Evolutionary conservation across 2,329 filamentous ascomycete genomes (phyloP), one percentile per base, ranked within the genome.

Genomic region (Xylaria sp.): DNA sequence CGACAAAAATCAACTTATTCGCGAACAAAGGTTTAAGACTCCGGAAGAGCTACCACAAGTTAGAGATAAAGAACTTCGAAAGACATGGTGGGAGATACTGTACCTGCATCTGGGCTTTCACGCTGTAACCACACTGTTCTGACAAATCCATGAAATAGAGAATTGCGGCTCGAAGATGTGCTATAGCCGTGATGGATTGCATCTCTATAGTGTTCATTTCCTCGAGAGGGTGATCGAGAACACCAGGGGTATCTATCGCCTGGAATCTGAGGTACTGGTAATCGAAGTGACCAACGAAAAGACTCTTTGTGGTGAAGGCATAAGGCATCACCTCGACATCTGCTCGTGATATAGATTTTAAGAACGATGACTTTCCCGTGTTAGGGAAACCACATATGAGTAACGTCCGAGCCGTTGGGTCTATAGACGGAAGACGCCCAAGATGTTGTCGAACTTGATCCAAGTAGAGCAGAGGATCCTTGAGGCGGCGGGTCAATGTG

Each of bases 161-260:
- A 73, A 99, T 97, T 66, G 95, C 95, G 51, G 94, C 97, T 76
- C 95, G 90, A 79, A 99, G 86, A 85, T 99, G 97, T 61, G 96
- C 96, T 83, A 99, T 97, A 12, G 97, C 96, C 20, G 95, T 98
- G 75, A 99, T 98, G 71, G 92, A 92, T 86, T 98, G 96, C 94
- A 98, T 98, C 83, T 99, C 96, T 79, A 99, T 99, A 3, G 96
- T 98, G 84, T 98, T 97, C 96, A 98, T 99, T 84, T 98, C 96
- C 83, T 98, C 96, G 9, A 99, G 89, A 43, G 95, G 94, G 80
- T 99, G 96, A 77, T 99, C 96, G 70, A 99, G 85, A 75, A 99
- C 97, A 86, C 71, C 71, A n/a, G 95, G 95, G 12, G 96, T 99
- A 83, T 99, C 96, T 75, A 99, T 98, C 33, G 94, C 94, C 84